Percentiles rank a stretch among this genome's conserved stretches.
Conservation (phyloP, 2,329 filamentous ascomycete species). For the Colletotrichum plurivorum region DNA sequence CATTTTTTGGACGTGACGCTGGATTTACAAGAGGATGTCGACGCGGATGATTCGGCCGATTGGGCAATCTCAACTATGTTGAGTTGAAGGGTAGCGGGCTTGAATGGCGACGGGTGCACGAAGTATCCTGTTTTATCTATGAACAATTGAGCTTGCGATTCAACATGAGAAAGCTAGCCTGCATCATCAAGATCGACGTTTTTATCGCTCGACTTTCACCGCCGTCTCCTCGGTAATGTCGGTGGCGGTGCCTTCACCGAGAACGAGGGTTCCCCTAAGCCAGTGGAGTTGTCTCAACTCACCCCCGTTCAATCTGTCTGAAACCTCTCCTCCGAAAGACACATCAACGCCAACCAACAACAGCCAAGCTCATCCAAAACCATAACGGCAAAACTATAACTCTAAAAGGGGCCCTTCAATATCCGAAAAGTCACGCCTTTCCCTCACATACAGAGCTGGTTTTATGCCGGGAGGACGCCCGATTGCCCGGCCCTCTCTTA, state of each 20-base stretch:
- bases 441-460: neutral
- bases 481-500: neutral
- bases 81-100: no score
- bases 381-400: neutral
- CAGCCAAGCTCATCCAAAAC: neutral
- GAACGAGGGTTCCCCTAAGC: neutral
- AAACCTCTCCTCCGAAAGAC: constrained; percentile 8
- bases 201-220: no score
- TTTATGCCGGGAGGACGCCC: neutral
- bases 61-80: neutral
- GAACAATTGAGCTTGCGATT: no score
- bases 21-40: constrained; percentile 11
- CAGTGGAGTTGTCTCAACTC: constrained; percentile 18
- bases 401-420: neutral
- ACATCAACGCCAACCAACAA: neutral
- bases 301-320: constrained; percentile 24
- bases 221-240: no score
- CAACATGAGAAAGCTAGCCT: no score
- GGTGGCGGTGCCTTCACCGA: neutral
- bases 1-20: neutral
- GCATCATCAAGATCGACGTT: no score
- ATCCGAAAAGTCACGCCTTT: neutral
- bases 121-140: no score
- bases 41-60: neutral
- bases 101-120: no score